phyloP scores from a whole-genome alignment of 108 stramenopile species.

The Nannochloropsis granulata region DNA sequence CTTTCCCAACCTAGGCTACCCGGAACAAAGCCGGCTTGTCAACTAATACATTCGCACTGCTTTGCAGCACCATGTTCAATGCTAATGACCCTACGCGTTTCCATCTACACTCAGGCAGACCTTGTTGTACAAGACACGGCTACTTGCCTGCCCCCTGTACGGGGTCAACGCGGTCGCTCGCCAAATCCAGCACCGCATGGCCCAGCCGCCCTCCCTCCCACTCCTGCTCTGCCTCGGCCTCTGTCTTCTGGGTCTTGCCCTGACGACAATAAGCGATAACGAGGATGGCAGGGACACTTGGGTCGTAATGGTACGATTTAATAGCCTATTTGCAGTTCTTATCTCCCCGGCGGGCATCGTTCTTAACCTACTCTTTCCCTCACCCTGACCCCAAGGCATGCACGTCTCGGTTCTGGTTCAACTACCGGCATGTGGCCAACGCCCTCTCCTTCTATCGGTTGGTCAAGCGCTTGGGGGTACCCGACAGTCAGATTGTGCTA shows the following conservation, averaged over 20 bases:
- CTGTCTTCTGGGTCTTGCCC: background rate
- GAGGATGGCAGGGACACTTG: background rate
- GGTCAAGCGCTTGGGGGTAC: constrained; percentile 22
- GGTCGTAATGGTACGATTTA: background rate
- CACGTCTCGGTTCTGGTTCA: constrained; percentile 29
- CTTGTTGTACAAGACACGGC: too few species aligned
- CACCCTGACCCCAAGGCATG: constrained; percentile 1
- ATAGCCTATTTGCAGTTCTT: background rate
- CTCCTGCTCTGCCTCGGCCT: background rate
- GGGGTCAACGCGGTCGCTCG: too few species aligned
- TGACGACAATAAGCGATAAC: background rate
- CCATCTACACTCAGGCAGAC: too few species aligned
- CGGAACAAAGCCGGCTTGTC: too few species aligned
- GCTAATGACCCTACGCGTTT: too few species aligned
- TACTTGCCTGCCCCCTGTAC: too few species aligned
- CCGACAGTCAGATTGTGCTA: constrained; percentile 23
- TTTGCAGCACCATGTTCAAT: too few species aligned
- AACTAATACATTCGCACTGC: too few species aligned
- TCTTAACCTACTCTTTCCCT: background rate
- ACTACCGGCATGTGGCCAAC: constrained; percentile 31
- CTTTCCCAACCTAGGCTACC: too few species aligned
- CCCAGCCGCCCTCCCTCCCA: background rate
- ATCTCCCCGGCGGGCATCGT: background rate
- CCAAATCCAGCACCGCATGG: too few species aligned
- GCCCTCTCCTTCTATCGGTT: constrained; percentile 25